Base-by-base conservation (phyloP, 768 basidiomycete species). In the Mrakia gelida region DNA sequence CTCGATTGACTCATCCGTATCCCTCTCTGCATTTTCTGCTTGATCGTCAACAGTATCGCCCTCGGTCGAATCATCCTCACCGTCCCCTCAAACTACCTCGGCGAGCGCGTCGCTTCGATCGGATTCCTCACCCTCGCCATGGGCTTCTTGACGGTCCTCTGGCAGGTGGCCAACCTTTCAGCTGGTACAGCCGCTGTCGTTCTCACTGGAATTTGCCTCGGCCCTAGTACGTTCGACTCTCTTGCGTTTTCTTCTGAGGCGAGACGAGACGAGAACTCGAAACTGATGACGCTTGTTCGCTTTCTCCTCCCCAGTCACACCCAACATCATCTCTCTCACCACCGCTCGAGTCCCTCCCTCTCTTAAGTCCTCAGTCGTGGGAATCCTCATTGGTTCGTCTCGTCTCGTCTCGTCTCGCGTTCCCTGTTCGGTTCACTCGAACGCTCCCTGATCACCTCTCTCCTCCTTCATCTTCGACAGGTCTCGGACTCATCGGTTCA, bases 261-360 rank as follows among this genome's bases (percentile, higher is more conserved):
- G 11, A 8, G 32, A 32, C 65, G 6, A 23, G 11, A 6, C 18
- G 18, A 45, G 13, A n/a, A 10, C n/a, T 38, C 34, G 0, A 10
- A 30, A 11, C 23, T 21, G 65, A 34, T 32, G 65, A 34, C 63
- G 63, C n/a, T 32, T 32, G 15, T 26, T 15, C 7, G 2, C 11
- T 65, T 38, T 15, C 30, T 30, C 32, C 63, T 65, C 18, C 32
- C 26, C 67, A 73, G 72, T 73, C n/a, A 73, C 72, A 4, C 72
- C 72, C 52, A 73, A 73, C 56, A 73, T 73, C 72, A 73, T 73
- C 72, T 73, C 72, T 10, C 56, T 73, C 10, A 73, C 72, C 34
- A 73, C 72, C 1, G 61, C 72, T 9, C 72, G 72, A 23, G 72
- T 73, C 5, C 72, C 72, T 23, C 30, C 72, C 11, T 73, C 72